phyloP scores from a whole-genome alignment of 2,329 filamentous ascomycete species.

The Botryotinia narcissicola region DNA sequence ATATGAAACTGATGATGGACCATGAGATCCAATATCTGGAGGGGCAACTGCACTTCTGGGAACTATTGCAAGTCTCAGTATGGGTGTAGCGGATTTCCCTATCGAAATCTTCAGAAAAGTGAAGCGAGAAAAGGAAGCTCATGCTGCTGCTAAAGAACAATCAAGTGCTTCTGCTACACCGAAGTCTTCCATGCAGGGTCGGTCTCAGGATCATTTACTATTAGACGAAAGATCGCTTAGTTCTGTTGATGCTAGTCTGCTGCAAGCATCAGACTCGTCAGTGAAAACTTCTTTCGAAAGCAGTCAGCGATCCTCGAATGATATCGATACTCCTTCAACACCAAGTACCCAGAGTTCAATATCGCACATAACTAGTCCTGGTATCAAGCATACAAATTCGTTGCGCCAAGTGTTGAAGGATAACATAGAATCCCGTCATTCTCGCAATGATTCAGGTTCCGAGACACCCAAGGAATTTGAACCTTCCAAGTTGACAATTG shows the following conservation, averaged over 20 bases:
- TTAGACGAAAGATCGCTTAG: slow-evolving; percentile 15
- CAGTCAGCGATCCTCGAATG: slow-evolving; percentile 26
- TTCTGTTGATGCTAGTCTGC: slow-evolving; percentile 17
- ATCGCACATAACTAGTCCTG: neutral
- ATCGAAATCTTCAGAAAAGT: slow-evolving; percentile 52
- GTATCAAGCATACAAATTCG: slow-evolving; percentile 28
- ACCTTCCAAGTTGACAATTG: slow-evolving; percentile 44
- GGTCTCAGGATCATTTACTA: slow-evolving; percentile 26
- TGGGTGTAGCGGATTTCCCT: slow-evolving; percentile 76
- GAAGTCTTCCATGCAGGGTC: slow-evolving; percentile 21
- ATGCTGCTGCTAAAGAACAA: slow-evolving; percentile 20
- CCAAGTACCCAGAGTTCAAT: slow-evolving; percentile 27
- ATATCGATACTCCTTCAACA: slow-evolving; percentile 24
- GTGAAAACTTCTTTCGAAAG: slow-evolving; percentile 34
- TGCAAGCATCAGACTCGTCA: slow-evolving; percentile 19
- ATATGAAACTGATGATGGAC: slow-evolving; percentile 75
- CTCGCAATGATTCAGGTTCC: slow-evolving; percentile 24
- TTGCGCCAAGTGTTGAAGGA: slow-evolving; percentile 37
- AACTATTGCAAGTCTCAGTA: slow-evolving; percentile 75
- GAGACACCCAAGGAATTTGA: slow-evolving; percentile 27
- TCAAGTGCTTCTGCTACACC: slow-evolving; percentile 22
- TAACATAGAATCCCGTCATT: slow-evolving; percentile 25
- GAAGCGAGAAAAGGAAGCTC: slow-evolving; percentile 29
- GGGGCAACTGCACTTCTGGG: slow-evolving; percentile 76
- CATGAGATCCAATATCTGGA: slow-evolving; percentile 75